Percentiles rank a stretch among this genome's conserved stretches.
Evolutionary conservation across 2,329 filamentous ascomycete genomes (phyloP).

Genomic region (Phyllosticta citriasiana): DNA sequence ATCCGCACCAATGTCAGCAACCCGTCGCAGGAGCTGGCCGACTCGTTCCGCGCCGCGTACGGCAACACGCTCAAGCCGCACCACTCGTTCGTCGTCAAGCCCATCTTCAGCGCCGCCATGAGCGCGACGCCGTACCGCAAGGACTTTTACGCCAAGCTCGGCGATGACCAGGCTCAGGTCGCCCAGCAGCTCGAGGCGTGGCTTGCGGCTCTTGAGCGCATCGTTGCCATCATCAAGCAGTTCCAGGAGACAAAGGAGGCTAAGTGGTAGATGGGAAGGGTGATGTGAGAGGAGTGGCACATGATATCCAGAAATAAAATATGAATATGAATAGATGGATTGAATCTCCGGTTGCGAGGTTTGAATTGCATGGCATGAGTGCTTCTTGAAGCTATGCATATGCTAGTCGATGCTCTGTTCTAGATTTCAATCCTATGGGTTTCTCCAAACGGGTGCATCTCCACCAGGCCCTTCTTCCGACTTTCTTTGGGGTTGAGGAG

Average conservation of each 20-base stretch:
- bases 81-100: conserved; percentile 83
- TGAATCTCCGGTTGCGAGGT: neutral
- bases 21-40: conserved; percentile 62
- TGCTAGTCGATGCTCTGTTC: no score
- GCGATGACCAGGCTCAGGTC: conserved; percentile 54
- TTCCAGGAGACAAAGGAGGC: conserved; percentile 31
- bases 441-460: no score
- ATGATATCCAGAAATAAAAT: neutral
- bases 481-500: neutral
- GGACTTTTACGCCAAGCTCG: conserved; percentile 87
- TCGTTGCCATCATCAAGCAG: conserved; percentile 63
- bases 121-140: conserved; percentile 83
- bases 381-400: no score
- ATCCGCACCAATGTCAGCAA: conserved; percentile 67
- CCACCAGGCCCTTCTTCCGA: neutral
- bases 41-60: conserved; percentile 83
- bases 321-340: neutral
- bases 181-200: conserved; percentile 56
- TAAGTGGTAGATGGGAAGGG: conserved; percentile 3
- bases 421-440: no score
- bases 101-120: conserved; percentile 89
- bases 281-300: neutral
- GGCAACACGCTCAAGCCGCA: conserved; percentile 78
- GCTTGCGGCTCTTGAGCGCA: conserved; percentile 66
- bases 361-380: no score